phyloP scores from a whole-genome alignment of 306 rosid genomes.

The Rubus parviflorus region DNA sequence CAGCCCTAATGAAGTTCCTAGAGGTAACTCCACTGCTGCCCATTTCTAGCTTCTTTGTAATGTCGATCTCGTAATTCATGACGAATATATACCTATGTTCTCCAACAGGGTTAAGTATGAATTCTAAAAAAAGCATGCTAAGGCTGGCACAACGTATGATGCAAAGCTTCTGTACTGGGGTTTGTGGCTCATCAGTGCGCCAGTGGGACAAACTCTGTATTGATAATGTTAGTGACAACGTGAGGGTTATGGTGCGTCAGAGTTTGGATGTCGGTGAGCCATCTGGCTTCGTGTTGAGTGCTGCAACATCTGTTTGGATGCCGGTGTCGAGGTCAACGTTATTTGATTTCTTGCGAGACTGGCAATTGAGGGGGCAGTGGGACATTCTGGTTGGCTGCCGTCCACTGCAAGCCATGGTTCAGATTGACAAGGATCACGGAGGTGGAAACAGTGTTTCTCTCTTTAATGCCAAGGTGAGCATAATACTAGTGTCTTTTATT shows the following conservation, averaged over 20 bases:
- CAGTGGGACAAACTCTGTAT: conserved; percentile 59
- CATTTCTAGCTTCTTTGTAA: conserved; percentile 1
- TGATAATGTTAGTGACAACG: conserved; percentile 46
- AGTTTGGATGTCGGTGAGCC: conserved; percentile 56
- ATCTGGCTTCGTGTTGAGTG: conserved; percentile 63
- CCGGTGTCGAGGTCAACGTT: conserved; percentile 53
- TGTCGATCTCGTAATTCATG: conserved; percentile 7
- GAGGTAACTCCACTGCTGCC: conserved; percentile 38
- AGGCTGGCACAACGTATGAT: conserved; percentile 79
- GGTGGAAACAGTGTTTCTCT: conserved; percentile 68
- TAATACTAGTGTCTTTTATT: not conserved
- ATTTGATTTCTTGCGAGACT: conserved; percentile 64
- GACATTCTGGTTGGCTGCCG: conserved; percentile 53
- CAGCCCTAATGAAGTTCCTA: conserved; percentile 42
- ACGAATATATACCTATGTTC: not conserved
- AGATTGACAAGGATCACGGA: conserved; percentile 53
- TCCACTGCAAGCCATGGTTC: conserved; percentile 59
- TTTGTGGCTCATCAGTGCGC: conserved; percentile 50
- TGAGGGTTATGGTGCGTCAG: conserved; percentile 60
- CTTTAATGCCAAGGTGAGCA: conserved; percentile 62
- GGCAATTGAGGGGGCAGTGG: conserved; percentile 61
- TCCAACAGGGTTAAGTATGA: conserved; percentile 41
- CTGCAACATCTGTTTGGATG: conserved; percentile 78
- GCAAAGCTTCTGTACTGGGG: conserved; percentile 64
- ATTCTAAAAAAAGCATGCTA: conserved; percentile 53